Percentiles rank a stretch among this genome's conserved stretches.
Conservation (phyloP, 2,329 filamentous ascomycete genomes). For the Botrytis paeoniae region DNA sequence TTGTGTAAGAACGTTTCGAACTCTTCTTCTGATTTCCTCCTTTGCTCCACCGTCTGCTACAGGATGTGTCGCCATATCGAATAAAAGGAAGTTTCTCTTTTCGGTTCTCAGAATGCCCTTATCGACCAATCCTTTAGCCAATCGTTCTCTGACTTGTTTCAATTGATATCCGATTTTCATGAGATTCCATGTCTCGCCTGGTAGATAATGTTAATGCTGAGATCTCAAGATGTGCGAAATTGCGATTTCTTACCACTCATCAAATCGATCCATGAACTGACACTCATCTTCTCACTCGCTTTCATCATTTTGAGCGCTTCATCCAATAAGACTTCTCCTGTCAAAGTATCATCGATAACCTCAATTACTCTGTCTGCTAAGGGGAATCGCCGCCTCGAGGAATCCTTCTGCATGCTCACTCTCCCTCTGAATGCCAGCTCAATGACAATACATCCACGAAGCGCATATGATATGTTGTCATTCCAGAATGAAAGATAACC, state of each 20-base stretch:
- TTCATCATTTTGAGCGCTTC: conserved; percentile 99
- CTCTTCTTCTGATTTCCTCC: conserved; percentile 91
- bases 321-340: conserved; percentile 93
- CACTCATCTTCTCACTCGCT: conserved; percentile 99
- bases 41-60: conserved; percentile 95
- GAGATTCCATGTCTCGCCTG: conserved; percentile 98
- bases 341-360: conserved; percentile 93
- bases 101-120: conserved; percentile 98
- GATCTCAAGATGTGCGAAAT: conserved; percentile 10
- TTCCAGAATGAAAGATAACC: conserved; percentile 99
- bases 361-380: conserved; percentile 92
- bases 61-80: conserved; percentile 99
- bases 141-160: conserved; percentile 96
- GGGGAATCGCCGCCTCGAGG: conserved; percentile 85
- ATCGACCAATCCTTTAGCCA: conserved; percentile 96
- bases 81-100: conserved; percentile 98
- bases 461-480: conserved; percentile 98
- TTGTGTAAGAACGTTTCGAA: conserved; percentile 88
- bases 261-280: conserved; percentile 97
- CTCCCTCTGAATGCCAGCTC: conserved; percentile 94
- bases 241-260: conserved; percentile 72
- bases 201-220: conserved; percentile 10
- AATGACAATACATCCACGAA: conserved; percentile 96
- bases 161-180: conserved; percentile 99
- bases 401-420: conserved; percentile 98